Evolutionary conservation across 2,329 filamentous ascomycete species (phyloP).

Genomic region (Fusarium pseudocircinatum): DNA sequence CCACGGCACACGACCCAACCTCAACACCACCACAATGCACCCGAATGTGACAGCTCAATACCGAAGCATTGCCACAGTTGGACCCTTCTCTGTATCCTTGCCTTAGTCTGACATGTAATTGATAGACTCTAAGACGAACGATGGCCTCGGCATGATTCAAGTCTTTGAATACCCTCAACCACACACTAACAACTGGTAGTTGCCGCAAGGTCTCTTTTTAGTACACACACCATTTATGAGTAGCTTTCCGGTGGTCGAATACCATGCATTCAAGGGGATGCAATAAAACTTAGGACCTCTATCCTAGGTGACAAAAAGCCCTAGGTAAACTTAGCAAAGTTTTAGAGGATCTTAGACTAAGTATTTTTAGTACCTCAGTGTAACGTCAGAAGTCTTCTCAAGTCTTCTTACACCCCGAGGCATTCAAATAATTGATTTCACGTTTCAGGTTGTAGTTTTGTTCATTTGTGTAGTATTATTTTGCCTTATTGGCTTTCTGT

Average conservation of each 20-base stretch:
- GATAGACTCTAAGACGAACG: background rate
- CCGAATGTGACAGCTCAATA: background rate
- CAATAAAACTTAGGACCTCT: too few relatives aligned
- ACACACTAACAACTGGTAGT: background rate
- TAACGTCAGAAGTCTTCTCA: too few relatives aligned
- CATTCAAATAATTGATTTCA: background rate
- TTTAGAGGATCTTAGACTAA: too few relatives aligned
- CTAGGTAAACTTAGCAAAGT: too few relatives aligned
- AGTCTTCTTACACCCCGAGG: too few relatives aligned
- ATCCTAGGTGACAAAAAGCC: too few relatives aligned
- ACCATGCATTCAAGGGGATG: background rate
- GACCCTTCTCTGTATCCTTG: background rate
- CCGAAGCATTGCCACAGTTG: background rate
- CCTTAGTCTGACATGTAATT: background rate
- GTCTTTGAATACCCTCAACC: background rate
- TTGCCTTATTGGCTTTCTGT: conserved; percentile 30
- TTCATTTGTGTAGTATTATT: conserved; percentile 35
- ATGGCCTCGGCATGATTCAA: background rate
- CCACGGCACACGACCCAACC: background rate
- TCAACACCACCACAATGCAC: background rate
- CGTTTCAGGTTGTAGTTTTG: background rate
- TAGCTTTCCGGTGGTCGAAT: background rate
- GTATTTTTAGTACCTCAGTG: too few relatives aligned
- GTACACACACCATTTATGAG: background rate
- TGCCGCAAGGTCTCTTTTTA: background rate